A percentile compares a stretch with the other conserved stretches of the same genome.
Conservation (phyloP, 1,139 yeast species). For the Saccharomyces pastorianus region DNA sequence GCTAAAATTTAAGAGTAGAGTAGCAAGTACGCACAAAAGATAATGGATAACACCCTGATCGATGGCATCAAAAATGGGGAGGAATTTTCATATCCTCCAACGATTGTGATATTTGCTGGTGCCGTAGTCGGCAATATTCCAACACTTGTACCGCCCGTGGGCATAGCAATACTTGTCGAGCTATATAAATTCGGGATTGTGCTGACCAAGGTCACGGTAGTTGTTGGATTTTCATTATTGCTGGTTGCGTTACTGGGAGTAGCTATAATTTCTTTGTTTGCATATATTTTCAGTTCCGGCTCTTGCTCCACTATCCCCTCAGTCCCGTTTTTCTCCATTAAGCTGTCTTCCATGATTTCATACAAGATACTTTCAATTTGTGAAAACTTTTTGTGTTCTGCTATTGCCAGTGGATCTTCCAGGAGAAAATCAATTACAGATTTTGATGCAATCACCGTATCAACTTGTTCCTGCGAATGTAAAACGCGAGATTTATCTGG, state of each 20-base stretch:
- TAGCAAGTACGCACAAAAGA: not conserved
- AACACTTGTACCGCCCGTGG: not conserved
- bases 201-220: not conserved
- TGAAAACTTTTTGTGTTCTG: conserved; percentile 4
- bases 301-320: not conserved
- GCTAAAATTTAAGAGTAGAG: not conserved
- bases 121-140: not conserved
- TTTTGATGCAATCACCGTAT: not conserved
- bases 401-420: not conserved
- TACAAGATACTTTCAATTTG: conserved; percentile 5
- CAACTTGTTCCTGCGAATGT: conserved; percentile 4
- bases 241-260: not conserved
- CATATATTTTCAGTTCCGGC: not conserved
- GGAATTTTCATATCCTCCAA: not conserved
- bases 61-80: not conserved
- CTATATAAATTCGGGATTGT: not conserved
- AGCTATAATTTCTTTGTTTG: not conserved
- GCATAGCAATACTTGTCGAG: not conserved
- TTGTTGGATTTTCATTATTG: not conserved
- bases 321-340: not conserved
- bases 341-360: conserved; percentile 4
- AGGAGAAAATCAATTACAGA: not conserved
- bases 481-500: conserved; percentile 10
- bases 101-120: not conserved
- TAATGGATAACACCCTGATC: not conserved